These are phyloP conservation scores for Bruguiera gymnorhiza DNA, from an alignment of 345 rosid species.

Conservation along the genomic window DNA sequence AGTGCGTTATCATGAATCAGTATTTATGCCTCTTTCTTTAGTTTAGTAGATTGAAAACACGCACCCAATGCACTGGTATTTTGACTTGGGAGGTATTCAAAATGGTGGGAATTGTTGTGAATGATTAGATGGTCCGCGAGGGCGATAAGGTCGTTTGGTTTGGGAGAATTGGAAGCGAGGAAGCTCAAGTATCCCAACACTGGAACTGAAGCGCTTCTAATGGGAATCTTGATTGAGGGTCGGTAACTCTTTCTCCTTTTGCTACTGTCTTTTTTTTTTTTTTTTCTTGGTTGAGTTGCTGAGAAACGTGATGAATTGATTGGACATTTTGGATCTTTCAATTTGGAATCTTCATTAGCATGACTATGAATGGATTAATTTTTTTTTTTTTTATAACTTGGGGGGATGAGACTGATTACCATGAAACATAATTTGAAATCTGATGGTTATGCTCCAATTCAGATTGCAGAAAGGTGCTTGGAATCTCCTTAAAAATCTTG, in stretches of 20 bases:
- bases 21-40: background rate
- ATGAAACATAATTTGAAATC: too few species aligned
- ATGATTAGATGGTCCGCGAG: conserved; percentile 84
- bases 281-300: background rate
- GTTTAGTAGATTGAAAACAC: background rate
- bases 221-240: conserved; percentile 96
- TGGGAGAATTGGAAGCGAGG: conserved; percentile 89
- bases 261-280: background rate
- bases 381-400: too few species aligned
- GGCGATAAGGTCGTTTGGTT: conserved; percentile 70
- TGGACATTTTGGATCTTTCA: too few species aligned
- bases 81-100: too few species aligned
- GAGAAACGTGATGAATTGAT: too few species aligned
- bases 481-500: background rate
- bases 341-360: too few species aligned
- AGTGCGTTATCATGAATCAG: conserved; percentile 33
- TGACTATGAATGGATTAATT: too few species aligned
- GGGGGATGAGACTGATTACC: too few species aligned
- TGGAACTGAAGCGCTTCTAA: conserved; percentile 78
- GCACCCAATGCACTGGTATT: background rate
- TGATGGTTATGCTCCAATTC: too few species aligned
- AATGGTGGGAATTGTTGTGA: background rate
- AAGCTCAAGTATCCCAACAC: conserved; percentile 80
- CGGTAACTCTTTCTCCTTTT: conserved; percentile 14
- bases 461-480: background rate